Evolutionary conservation across 1,284 basidiomycete species (phyloP).

Genomic region (Pulveroboletus sp.): DNA sequence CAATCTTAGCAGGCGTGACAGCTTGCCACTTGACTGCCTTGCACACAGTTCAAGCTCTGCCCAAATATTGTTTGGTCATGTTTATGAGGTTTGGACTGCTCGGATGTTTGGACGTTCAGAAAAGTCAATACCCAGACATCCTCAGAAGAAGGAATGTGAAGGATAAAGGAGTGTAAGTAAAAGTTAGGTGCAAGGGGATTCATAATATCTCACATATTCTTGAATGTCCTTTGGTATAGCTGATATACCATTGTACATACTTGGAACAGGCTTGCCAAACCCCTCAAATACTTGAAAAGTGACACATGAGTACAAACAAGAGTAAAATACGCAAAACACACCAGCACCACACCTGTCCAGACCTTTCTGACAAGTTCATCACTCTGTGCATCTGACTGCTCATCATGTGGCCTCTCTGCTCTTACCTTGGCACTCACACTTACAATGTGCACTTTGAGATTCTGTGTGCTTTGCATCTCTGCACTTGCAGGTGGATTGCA

Average conservation of each 20-base stretch:
- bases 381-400: constrained; percentile 16
- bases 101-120: too few relatives aligned
- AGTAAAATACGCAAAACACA: constrained; percentile 4
- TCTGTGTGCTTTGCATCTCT: constrained; percentile 23
- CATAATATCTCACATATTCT: constrained; percentile 21
- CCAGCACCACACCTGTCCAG: constrained; percentile 28
- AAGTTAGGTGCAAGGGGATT: too few relatives aligned
- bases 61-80: too few relatives aligned
- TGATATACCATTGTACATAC: constrained; percentile 18
- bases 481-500: constrained; percentile 21
- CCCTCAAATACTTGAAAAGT: constrained; percentile 23
- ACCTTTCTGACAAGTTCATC: constrained; percentile 12
- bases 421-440: constrained; percentile 25
- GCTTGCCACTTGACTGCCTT: too few relatives aligned
- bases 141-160: too few relatives aligned
- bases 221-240: constrained; percentile 20
- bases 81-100: too few relatives aligned
- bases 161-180: too few relatives aligned
- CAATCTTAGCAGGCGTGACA: too few relatives aligned
- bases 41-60: too few relatives aligned
- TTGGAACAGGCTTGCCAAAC: constrained; percentile 24
- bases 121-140: too few relatives aligned
- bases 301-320: not conserved
- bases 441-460: constrained; percentile 23
- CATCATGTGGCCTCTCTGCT: constrained; percentile 24